Percentiles rank a stretch among this genome's conserved stretches.
Evolutionary conservation across 495 filamentous ascomycete species (phyloP).

Genomic region (Aspergillus kassunensis): DNA sequence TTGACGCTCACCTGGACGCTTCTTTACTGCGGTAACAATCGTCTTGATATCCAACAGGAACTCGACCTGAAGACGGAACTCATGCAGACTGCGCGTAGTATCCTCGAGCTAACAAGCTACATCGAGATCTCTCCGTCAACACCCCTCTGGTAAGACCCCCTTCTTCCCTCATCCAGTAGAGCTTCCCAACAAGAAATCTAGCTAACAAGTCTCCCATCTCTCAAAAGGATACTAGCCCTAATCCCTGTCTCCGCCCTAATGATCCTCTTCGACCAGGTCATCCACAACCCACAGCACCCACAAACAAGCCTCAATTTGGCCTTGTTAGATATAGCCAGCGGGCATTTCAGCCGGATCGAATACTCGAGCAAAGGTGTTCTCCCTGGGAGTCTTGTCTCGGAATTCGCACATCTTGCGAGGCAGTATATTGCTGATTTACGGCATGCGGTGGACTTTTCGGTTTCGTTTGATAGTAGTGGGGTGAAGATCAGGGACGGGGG

Average conservation of each 20-base stretch:
- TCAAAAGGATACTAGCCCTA: conserved; percentile 4
- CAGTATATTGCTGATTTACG: conserved; percentile 21
- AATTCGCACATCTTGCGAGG: conserved; percentile 31
- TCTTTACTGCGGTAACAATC: conserved; percentile 8
- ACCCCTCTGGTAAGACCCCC: conserved; percentile 15
- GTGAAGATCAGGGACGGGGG: too few relatives aligned
- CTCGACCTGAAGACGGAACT: conserved; percentile 12
- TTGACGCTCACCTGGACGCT: conserved; percentile 19
- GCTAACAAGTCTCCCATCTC: not conserved
- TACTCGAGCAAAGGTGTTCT: conserved; percentile 28
- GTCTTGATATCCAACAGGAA: conserved; percentile 1
- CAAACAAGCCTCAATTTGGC: conserved; percentile 29
- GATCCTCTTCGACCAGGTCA: conserved; percentile 34
- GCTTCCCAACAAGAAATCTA: too few relatives aligned
- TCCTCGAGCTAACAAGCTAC: conserved; percentile 20
- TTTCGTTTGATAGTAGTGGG: too few relatives aligned
- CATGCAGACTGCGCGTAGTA: conserved; percentile 13
- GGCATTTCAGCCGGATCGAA: conserved; percentile 31
- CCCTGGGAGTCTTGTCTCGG: conserved; percentile 27
- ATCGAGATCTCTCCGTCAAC: conserved; percentile 20
- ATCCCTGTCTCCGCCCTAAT: conserved; percentile 30
- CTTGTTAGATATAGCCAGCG: conserved; percentile 30
- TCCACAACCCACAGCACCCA: conserved; percentile 29
- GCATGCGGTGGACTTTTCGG: too few relatives aligned
- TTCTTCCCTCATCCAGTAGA: not conserved